Evolutionary conservation across 1,139 yeast genomes (phyloP).

Genomic region (Pichia sp.): DNA sequence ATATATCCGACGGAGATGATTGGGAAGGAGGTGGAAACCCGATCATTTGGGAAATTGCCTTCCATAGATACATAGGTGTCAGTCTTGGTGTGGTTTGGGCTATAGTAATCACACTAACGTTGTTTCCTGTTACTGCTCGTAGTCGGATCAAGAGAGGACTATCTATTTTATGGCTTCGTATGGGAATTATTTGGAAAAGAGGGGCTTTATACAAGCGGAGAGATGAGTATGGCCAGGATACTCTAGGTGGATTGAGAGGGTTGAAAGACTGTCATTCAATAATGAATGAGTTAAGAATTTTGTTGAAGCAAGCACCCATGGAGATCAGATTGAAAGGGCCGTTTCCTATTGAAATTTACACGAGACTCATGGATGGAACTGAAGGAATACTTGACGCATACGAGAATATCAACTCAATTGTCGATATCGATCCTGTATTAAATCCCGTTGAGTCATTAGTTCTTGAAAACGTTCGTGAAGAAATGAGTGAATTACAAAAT

Average conservation of each 20-base stretch:
- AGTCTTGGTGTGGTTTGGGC: conserved; percentile 78
- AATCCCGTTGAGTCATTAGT: conserved; percentile 53
- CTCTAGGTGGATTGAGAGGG: conserved; percentile 50
- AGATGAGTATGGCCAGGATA: conserved; percentile 27
- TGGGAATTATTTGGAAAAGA: conserved; percentile 80
- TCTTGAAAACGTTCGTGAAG: conserved; percentile 50
- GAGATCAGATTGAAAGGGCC: conserved; percentile 74
- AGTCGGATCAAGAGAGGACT: conserved; percentile 60
- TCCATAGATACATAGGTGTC: conserved; percentile 72
- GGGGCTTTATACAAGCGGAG: conserved; percentile 41
- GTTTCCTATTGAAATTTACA: conserved; percentile 55
- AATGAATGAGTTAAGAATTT: conserved; percentile 56
- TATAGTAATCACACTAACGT: conserved; percentile 53
- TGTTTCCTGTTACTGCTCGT: conserved; percentile 76
- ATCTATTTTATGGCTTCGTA: conserved; percentile 66
- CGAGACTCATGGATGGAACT: conserved; percentile 49
- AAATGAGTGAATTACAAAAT: conserved; percentile 65
- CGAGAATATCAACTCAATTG: conserved; percentile 66
- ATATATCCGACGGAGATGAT: conserved; percentile 42
- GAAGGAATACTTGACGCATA: conserved; percentile 69
- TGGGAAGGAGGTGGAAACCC: conserved; percentile 71
- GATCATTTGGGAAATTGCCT: conserved; percentile 69
- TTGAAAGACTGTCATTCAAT: conserved; percentile 50
- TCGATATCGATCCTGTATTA: conserved; percentile 57
- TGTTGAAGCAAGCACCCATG: conserved; percentile 68